Evolutionary conservation across 78 protist species (phyloP), one percentile per base, ranked within the genome.

Genomic region (Chrysochromulina tobinii): DNA sequence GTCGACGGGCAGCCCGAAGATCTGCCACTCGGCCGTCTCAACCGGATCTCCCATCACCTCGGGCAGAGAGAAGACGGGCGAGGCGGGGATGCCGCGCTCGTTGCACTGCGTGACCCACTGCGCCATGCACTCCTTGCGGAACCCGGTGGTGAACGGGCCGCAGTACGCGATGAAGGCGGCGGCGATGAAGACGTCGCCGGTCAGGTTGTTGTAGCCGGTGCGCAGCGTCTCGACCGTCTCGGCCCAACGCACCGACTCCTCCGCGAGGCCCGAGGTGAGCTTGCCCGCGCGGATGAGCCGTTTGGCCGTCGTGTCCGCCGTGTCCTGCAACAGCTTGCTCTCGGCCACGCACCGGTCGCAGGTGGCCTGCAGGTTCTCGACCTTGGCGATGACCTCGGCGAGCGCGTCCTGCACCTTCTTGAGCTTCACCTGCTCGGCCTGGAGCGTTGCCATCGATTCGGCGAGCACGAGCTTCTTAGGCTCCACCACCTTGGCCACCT

Each of bases 1-100:
- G 77, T 97, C 98, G 8, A 68, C 15, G n/a, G 98, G 98, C 69
- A 97, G 92, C 17, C 95, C 94, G 38, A 14, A 9, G 53, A 93
- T 88, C 21, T 93, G 50, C 98, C 98, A 98, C 25, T 66, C 58
- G 1, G 95, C 94, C 51, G 95, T 90, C 21, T 87, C 90, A n/a
- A 94, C 87, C 23, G 98, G 95, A 48, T 94, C 91, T 2, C 93
- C 88, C 17, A 97, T 92, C 7, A 68, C n/a, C 25, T 86, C 51
- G 61, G 12, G 61, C 15, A 97, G 92, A 0, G 89, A 21, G 59
- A 91, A 91, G 72, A 53, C 88, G 6, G 11, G 83, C 0, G 58
- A 23, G 83, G 85, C 91, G 21, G 94, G 94, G 11, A 96, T 81
- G 57, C 15, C 58, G 38, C 0, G 61, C 21, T 61, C 81, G 21